phyloP scores from a whole-genome alignment of 2,329 filamentous ascomycete genomes.

The Exophiala oligosperma region DNA sequence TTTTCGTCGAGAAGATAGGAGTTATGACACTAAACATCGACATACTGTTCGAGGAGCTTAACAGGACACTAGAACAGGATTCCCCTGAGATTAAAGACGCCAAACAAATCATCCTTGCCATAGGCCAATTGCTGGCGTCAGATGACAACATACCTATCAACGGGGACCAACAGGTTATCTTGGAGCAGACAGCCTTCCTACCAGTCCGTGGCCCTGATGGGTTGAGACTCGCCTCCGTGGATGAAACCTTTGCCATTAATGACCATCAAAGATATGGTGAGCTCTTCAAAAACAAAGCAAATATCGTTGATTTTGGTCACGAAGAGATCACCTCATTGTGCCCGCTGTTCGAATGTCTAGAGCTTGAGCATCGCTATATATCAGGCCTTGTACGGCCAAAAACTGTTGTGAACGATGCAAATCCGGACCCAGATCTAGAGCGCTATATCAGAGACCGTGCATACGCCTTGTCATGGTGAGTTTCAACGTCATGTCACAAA shows the following conservation, averaged over 20 bases:
- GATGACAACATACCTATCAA: constrained; percentile 3
- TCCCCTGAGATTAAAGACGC: constrained; percentile 6
- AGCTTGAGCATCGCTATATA: constrained; percentile 10
- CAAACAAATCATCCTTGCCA: constrained; percentile 15
- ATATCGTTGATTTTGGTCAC: constrained; percentile 13
- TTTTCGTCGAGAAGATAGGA: constrained; percentile 16
- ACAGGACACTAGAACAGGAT: constrained; percentile 3
- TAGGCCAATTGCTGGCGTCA: constrained; percentile 11
- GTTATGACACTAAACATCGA: constrained; percentile 18
- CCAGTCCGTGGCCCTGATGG: constrained; percentile 12
- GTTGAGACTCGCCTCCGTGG: constrained; percentile 1
- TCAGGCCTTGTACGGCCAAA: constrained; percentile 1
- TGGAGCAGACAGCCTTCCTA: constrained; percentile 13
- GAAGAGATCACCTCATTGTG: constrained; percentile 16
- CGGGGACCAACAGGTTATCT: constrained; percentile 1
- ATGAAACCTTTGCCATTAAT: constrained; percentile 13
- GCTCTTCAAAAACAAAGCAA: constrained; percentile 7
- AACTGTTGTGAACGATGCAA: constrained; percentile 4
- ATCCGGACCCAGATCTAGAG: constrained; percentile 1
- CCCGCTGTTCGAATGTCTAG: constrained; percentile 8
- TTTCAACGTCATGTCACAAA: constrained; percentile 2
- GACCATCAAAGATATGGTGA: constrained; percentile 16
- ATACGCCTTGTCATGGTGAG: constrained; percentile 23
- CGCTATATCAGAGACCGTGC: constrained; percentile 17
- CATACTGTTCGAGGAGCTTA: constrained; percentile 14